These are phyloP conservation scores for Spencermartinsiella europaea DNA, from an alignment of 805 yeast species.

Conservation along the genomic window DNA sequence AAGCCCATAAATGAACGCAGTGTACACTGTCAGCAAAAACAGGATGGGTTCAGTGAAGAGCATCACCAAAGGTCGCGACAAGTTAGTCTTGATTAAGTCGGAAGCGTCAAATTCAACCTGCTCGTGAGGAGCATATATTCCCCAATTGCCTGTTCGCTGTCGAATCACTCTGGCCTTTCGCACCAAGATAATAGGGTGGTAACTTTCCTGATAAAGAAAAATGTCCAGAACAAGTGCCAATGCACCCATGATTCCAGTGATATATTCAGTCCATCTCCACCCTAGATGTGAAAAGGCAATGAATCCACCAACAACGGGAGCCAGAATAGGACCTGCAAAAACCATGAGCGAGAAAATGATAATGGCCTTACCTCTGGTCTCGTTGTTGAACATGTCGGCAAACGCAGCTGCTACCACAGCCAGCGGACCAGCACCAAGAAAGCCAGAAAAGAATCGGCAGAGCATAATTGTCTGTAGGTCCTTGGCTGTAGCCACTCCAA, in stretches of 20 bases:
- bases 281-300: conserved; percentile 57
- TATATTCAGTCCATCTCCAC: conserved; percentile 80
- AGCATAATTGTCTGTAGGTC: conserved; percentile 73
- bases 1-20: conserved; percentile 76
- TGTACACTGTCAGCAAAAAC: conserved; percentile 61
- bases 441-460: conserved; percentile 75
- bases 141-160: conserved; percentile 73
- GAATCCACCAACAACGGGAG: conserved; percentile 75
- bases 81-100: conserved; percentile 57
- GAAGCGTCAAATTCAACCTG: conserved; percentile 48
- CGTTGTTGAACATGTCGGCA: conserved; percentile 71
- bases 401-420: conserved; percentile 84
- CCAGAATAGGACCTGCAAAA: conserved; percentile 73
- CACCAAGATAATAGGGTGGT: conserved; percentile 61
- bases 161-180: conserved; percentile 60
- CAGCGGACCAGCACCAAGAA: conserved; percentile 78
- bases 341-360: conserved; percentile 67
- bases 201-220: conserved; percentile 60
- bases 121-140: conserved; percentile 73
- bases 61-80: conserved; percentile 66
- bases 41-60: conserved; percentile 66
- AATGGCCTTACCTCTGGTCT: conserved; percentile 69
- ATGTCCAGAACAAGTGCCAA: conserved; percentile 37
- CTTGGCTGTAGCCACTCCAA: conserved; percentile 71
- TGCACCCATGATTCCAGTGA: conserved; percentile 58